Conservation (phyloP, 768 basidiomycete genomes). For the Mrakia gelida region DNA sequence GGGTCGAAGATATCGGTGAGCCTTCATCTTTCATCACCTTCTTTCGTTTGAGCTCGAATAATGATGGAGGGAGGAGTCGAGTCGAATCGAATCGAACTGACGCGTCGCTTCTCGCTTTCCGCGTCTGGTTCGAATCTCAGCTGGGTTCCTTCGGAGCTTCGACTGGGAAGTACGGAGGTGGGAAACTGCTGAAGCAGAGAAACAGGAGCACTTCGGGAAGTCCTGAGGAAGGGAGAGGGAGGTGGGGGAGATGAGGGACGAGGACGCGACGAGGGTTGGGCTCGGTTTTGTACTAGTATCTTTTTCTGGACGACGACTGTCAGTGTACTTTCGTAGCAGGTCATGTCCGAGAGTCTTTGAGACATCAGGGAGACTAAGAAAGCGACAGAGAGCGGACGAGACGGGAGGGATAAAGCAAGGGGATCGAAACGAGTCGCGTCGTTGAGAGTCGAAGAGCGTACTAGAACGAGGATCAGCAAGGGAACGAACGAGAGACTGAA, state of each 20-base stretch:
- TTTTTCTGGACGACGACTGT: no score
- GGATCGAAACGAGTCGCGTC: no score
- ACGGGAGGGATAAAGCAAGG: no score
- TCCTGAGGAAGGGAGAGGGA: not conserved
- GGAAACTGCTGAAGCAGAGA: not conserved
- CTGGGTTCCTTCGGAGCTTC: not conserved
- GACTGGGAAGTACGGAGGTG: not conserved
- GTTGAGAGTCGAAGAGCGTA: no score
- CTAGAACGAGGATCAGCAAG: no score
- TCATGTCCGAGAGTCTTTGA: no score
- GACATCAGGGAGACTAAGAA: no score
- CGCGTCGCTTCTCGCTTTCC: not conserved
- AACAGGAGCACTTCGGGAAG: not conserved
- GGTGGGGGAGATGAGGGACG: not conserved
- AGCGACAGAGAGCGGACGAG: no score
- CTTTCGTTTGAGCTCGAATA: not conserved
- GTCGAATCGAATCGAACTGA: not conserved
- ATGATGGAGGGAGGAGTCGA: not conserved
- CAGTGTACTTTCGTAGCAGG: no score
- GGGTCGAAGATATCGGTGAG: conserved; percentile 1
- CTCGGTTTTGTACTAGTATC: no score
- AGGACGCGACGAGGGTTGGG: no score
- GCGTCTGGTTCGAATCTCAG: not conserved
- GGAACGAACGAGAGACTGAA: no score
- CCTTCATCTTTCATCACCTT: not conserved